Evolutionary conservation across 805 yeast species (phyloP), one percentile per base, ranked within the genome.

Genomic region (Sugiyamaella smithiae): DNA sequence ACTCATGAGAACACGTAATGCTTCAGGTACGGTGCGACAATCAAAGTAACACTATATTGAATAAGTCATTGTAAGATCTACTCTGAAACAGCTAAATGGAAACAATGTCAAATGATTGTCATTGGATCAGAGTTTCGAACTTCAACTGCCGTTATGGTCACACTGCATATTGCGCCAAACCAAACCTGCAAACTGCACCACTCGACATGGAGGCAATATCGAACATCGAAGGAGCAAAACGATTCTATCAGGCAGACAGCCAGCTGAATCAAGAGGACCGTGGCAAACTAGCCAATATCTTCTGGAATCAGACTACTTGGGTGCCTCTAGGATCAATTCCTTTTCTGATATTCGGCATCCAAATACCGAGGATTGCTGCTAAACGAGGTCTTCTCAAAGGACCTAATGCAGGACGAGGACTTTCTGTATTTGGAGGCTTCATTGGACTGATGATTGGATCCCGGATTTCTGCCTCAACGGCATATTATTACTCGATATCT

Each of bases 311-410:
- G 23, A 33, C 48, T 24, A 35, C 28, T 31, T 35, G 40, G 16
- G 26, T 38, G 9, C 57, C 59, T 2, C 7, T 50, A 11, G 53
- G 49, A 3, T 44, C 56, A 17, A 24, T 56, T 25, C 43, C 56
- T 2, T 35, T 45, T 19, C 43, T 54, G 23, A 22, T 38, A 16
- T 41, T 42, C 4, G 59, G 57, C 5, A 54, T 56, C 16, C 38
- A 37, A 20, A 19, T 36, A 16, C 56, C 59, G 5, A 29, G 43
- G 8, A 25, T 35, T n/a, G 42, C 48, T n/a, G 49, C 49, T 12
- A 40, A 32, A 14, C 17, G 26, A 11, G 55, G 55, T 7, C 31
- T 28, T n/a, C 31, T 54, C 17, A 42, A 32, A 19, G 45, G 52
- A 9, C 38, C 29, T n/a, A 38, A 35, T 8, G 40, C 43, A 3